These are phyloP conservation scores for Capsicum chinense DNA, from an alignment of 257 asterid genomes.

Conservation along the genomic window DNA sequence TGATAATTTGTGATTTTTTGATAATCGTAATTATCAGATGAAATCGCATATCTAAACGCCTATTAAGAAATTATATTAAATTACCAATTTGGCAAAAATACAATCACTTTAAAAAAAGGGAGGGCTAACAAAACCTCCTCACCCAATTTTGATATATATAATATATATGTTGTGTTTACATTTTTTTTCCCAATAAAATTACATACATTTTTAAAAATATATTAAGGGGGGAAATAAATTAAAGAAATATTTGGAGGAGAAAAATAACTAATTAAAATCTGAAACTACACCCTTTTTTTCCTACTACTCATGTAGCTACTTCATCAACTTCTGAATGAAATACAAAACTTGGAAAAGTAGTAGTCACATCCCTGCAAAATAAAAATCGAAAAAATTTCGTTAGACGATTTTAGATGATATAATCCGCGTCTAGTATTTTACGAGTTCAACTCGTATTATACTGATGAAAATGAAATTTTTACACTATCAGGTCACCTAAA, in stretches of 20 bases:
- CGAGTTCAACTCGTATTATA: neutral
- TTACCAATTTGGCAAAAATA: neutral
- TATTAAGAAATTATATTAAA: neutral
- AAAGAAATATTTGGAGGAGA: neutral
- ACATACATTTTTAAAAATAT: neutral
- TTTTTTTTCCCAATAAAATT: neutral
- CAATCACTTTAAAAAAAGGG: neutral
- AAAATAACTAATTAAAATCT: conserved; percentile 11
- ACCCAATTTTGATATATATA: neutral
- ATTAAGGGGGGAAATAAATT: neutral
- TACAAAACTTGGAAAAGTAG: conserved; percentile 30
- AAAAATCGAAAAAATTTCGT: neutral
- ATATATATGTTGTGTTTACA: neutral
- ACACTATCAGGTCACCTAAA: no score
- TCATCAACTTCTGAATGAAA: conserved; percentile 30
- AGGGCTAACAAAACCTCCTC: conserved; percentile 27
- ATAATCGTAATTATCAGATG: no score
- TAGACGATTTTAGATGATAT: neutral
- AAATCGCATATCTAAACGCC: no score
- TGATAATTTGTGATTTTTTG: no score
- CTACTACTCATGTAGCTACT: conserved; percentile 23
- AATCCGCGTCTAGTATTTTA: neutral
- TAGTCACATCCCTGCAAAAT: conserved; percentile 25
- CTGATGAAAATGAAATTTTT: neutral
- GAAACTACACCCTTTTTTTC: conserved; percentile 19